Conservation (phyloP, 495 filamentous ascomycete genomes). For the Talaromyces thailandensis region DNA sequence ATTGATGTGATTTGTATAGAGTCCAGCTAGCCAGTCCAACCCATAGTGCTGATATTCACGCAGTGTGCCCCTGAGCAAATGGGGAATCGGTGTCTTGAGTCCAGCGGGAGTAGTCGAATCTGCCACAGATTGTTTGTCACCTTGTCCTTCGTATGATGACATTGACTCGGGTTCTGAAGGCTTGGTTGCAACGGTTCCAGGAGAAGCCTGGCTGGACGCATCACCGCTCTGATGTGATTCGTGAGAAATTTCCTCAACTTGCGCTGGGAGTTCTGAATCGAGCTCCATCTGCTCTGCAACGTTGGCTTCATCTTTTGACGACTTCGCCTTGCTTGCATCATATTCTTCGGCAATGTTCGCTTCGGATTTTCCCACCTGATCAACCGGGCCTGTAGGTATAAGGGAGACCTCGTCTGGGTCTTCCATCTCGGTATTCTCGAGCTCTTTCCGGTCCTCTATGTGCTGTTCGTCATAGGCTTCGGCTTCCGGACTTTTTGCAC, state of each 20-base stretch:
- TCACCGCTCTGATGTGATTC: slow-evolving; percentile 23
- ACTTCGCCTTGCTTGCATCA: not conserved
- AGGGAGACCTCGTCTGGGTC: slow-evolving; percentile 39
- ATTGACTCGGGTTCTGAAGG: slow-evolving; percentile 60
- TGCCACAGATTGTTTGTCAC: slow-evolving; percentile 24
- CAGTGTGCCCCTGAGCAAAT: slow-evolving; percentile 81
- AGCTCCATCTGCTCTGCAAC: not conserved
- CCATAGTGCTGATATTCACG: slow-evolving; percentile 97
- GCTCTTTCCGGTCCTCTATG: slow-evolving; percentile 11
- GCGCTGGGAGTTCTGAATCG: not conserved
- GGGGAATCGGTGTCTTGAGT: slow-evolving; percentile 69
- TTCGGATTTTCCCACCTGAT: not conserved
- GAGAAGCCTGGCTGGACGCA: slow-evolving; percentile 39
- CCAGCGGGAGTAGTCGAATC: slow-evolving; percentile 27
- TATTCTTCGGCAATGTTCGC: not conserved
- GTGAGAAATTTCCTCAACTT: slow-evolving; percentile 8
- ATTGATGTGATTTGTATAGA: slow-evolving; percentile 90
- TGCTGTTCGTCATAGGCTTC: slow-evolving; percentile 13
- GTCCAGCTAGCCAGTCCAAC: slow-evolving; percentile 87
- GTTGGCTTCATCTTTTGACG: not conserved
- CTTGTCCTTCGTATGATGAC: slow-evolving; percentile 44
- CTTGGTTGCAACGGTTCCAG: slow-evolving; percentile 56
- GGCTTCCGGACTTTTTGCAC: slow-evolving; percentile 19
- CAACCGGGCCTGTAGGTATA: slow-evolving; percentile 30
- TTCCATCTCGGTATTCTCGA: slow-evolving; percentile 19